Base-by-base conservation (phyloP, 345 rosid genomes). In the Brassica napus region DNA sequence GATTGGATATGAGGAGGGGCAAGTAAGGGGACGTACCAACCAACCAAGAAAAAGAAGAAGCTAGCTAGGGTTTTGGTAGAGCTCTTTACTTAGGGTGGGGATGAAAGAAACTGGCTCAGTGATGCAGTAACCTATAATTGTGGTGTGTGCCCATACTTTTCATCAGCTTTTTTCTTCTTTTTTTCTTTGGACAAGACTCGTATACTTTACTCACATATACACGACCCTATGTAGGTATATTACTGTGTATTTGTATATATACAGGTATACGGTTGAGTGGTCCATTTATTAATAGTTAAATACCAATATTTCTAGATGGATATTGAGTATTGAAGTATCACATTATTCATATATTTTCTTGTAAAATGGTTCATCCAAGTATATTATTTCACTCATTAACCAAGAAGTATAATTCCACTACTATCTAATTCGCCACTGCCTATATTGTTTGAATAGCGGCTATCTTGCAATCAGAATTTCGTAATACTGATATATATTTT, bases 61-160 rank as follows among this genome's bases (percentile, higher is more conserved):
- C 67, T 75, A 80, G 75, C 73, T 81, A 81, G 83, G 83, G 83
- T 71, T 75, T 69, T 57, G 61, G 49, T 75, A 74, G 70, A 80
- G 76, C 76, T 59, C 63, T 69, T 71, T 74, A 74, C 11, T 61
- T 81, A 81, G 83, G 44, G 83, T 81, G 80, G 80, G 83, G 80
- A 75, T 75, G 68, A 81, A 75, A 80, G 82, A 79, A 73, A 79
- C 58, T 81, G 63, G 65, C 54, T 75, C 80, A 75, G 83, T 81
- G 65, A 70, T 65, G 47, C 83, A 81, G 83, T 81, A 57, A 65
- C 73, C 83, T 75, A 81, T 70, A 12, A 74, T 63, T 81, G 65
- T 69, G 64, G 64, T 26, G 78, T 73, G 65, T 69, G 83, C 72
- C 83, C 80, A 75, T 81, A 65, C 75, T 58, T 79, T 72, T 47